These are phyloP conservation scores for Amauroascus verrucosus DNA, from an alignment of 2,329 filamentous ascomycete genomes.

Conservation along the genomic window DNA sequence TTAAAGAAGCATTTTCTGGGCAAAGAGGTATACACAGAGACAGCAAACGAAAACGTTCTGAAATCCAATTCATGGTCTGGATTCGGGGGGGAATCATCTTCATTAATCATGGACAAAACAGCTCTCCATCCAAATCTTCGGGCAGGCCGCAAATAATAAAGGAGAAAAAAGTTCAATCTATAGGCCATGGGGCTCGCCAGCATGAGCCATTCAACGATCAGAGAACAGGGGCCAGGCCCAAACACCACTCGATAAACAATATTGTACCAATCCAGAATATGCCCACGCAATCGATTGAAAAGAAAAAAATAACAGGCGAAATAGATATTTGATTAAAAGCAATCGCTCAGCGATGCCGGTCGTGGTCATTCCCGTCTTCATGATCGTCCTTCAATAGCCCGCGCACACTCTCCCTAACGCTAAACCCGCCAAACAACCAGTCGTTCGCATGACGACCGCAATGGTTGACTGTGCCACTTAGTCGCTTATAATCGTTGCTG, in stretches of 20 bases:
- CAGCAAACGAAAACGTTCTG: neutral
- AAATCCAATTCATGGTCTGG: neutral
- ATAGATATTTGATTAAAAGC: no score
- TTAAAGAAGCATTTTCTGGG: neutral
- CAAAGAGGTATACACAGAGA: neutral
- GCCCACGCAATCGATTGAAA: neutral
- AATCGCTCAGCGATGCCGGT: constrained; percentile 2
- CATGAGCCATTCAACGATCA: no score
- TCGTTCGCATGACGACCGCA: constrained; percentile 43
- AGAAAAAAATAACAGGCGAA: neutral
- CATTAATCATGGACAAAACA: neutral
- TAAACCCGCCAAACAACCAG: constrained; percentile 43
- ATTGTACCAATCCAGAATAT: no score
- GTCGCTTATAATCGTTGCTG: constrained; percentile 30
- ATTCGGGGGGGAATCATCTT: neutral
- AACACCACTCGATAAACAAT: no score
- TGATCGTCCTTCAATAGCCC: constrained; percentile 23
- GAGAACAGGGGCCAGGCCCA: no score
- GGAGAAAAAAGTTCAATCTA: neutral
- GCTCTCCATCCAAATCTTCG: neutral
- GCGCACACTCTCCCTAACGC: constrained; percentile 35
- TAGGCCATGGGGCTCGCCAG: neutral
- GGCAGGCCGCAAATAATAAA: neutral
- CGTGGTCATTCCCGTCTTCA: constrained; percentile 11
- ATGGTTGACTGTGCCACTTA: constrained; percentile 35